Percentiles rank a stretch among this genome's conserved stretches.
Conservation (phyloP, 169 alveolate species). For the Eimeria falciformis region DNA sequence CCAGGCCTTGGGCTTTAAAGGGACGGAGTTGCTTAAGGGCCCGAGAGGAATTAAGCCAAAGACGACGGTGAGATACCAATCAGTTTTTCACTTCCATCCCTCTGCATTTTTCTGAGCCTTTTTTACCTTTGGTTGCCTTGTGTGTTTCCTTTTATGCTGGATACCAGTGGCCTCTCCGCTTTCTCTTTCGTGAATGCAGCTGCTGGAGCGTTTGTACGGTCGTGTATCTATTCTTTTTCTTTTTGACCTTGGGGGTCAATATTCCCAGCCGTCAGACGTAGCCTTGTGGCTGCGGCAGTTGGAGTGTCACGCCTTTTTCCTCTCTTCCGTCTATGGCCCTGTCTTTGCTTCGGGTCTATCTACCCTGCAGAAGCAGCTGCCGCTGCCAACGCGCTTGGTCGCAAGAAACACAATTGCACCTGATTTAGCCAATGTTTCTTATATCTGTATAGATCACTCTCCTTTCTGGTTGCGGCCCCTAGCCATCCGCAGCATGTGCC, state of each 20-base stretch:
- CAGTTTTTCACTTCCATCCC: neutral
- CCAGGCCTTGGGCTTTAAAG: neutral
- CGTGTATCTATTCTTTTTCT: slow-evolving; percentile 72
- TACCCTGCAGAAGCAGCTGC: slow-evolving; percentile 16
- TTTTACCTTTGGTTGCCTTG: neutral
- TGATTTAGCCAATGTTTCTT: slow-evolving; percentile 7
- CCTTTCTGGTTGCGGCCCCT: slow-evolving; percentile 42
- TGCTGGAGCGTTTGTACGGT: slow-evolving; percentile 58
- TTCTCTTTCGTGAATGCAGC: slow-evolving; percentile 49
- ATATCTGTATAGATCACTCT: slow-evolving; percentile 35
- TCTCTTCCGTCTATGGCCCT: slow-evolving; percentile 56
- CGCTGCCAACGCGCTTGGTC: slow-evolving; percentile 15
- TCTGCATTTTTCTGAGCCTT: neutral
- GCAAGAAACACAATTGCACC: neutral
- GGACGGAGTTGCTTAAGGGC: neutral
- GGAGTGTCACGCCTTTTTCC: slow-evolving; percentile 58
- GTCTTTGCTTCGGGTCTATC: slow-evolving; percentile 10
- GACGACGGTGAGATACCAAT: slow-evolving; percentile 44
- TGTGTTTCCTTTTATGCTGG: neutral
- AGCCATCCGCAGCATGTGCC: slow-evolving; percentile 56
- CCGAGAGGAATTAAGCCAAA: slow-evolving; percentile 11
- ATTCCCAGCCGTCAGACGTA: slow-evolving; percentile 60
- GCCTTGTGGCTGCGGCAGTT: slow-evolving; percentile 55
- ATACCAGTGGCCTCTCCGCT: slow-evolving; percentile 7
- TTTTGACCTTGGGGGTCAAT: slow-evolving; percentile 61